Conservation (phyloP, 1,284 basidiomycete species). For the Golubevia pallescens region DNA sequence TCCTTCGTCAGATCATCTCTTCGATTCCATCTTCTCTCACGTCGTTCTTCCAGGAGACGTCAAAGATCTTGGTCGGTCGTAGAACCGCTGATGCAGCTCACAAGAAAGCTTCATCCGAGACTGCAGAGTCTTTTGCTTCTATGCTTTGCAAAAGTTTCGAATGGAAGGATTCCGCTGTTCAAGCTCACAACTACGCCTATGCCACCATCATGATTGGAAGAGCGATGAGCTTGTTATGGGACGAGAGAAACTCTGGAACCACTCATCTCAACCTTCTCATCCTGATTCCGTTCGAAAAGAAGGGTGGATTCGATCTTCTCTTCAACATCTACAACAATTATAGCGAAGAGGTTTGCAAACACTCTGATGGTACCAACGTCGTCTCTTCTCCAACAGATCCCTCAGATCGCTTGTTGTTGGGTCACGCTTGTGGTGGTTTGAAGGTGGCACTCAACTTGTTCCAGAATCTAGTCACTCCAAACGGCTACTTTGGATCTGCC, state of each 20-base stretch:
- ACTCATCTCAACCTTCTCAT: conserved; percentile 38
- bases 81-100: conserved; percentile 45
- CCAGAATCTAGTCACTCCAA: conserved; percentile 35
- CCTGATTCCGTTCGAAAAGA: conserved; percentile 32
- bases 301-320: conserved; percentile 39
- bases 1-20: conserved; percentile 39
- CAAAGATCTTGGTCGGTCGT: conserved; percentile 37
- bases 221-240: conserved; percentile 40
- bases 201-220: conserved; percentile 42
- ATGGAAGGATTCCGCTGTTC: conserved; percentile 30
- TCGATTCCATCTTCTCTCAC: conserved; percentile 39
- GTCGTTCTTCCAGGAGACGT: conserved; percentile 41
- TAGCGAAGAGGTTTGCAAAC: conserved; percentile 30
- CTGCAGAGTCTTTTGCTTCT: conserved; percentile 28
- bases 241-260: conserved; percentile 27
- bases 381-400: too few species aligned
- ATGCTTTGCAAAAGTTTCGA: conserved; percentile 26
- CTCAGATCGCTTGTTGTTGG: conserved; percentile 28
- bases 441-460: conserved; percentile 37
- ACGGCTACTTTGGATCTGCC: conserved; percentile 40
- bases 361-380: conserved; percentile 24
- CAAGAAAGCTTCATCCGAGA: conserved; percentile 20
- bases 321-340: conserved; percentile 36
- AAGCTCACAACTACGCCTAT: conserved; percentile 42
- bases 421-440: conserved; percentile 43